Conservation (phyloP, 352 stramenopile genomes). For the Pythium diclinum region DNA sequence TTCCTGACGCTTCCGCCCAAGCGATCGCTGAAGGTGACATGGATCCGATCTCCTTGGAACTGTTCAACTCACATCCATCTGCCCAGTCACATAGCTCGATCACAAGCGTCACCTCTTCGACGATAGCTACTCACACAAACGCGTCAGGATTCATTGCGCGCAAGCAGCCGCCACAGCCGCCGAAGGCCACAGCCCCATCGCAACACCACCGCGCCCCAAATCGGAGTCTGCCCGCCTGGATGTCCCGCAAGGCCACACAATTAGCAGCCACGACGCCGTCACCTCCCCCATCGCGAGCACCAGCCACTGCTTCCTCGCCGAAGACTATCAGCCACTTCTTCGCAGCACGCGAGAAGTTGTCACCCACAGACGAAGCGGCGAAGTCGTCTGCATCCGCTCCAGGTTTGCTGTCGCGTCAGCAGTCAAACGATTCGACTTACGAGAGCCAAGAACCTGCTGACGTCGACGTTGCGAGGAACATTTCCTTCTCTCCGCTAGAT, state of each 20-base stretch:
- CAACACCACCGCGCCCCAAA: not conserved
- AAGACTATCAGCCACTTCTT: conserved; percentile 50
- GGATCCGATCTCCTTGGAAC: conserved; percentile 61
- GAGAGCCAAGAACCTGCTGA: conserved; percentile 55
- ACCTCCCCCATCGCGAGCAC: not conserved
- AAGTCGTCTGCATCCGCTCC: conserved; percentile 1
- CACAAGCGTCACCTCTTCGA: not conserved
- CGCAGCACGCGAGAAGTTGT: conserved; percentile 16
- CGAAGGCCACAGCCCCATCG: not conserved
- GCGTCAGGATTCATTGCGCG: conserved; percentile 7
- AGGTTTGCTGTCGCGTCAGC: conserved; percentile 3
- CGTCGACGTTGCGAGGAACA: conserved; percentile 45
- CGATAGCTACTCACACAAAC: not conserved
- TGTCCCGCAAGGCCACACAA: conserved; percentile 17
- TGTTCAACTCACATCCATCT: conserved; percentile 31
- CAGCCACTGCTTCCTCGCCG: not conserved
- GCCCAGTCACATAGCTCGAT: not conserved
- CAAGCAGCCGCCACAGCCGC: conserved; percentile 7
- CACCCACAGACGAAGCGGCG: conserved; percentile 4
- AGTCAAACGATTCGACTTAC: conserved; percentile 27
- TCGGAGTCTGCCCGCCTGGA: conserved; percentile 20
- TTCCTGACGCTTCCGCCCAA: conserved; percentile 41
- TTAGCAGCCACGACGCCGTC: not conserved
- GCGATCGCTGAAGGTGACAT: conserved; percentile 68
- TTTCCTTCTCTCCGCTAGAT: conserved; percentile 50